These are phyloP conservation scores for Tetrahymena elliotti DNA, from an alignment of 73 alveolate species.

Conservation along the genomic window DNA sequence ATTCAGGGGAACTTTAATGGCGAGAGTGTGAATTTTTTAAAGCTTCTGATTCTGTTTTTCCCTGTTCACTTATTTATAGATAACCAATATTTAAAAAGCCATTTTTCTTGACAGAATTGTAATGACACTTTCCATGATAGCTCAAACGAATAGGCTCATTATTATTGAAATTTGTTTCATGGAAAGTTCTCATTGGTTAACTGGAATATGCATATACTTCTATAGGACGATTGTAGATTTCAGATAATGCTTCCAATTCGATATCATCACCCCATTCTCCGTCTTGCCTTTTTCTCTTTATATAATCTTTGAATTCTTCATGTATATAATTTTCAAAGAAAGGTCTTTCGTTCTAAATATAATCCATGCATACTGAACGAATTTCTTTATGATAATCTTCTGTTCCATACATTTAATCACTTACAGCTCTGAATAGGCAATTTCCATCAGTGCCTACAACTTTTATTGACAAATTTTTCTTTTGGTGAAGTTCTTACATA, in stretches of 20 bases:
- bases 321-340: slow-evolving; percentile 76
- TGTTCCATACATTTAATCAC: slow-evolving; percentile 91
- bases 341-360: slow-evolving; percentile 79
- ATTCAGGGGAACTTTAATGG: background rate
- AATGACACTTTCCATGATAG: slow-evolving; percentile 95
- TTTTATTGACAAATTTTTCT: background rate
- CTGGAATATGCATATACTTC: slow-evolving; percentile 88
- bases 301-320: slow-evolving; percentile 81
- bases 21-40: slow-evolving; percentile 34
- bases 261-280: slow-evolving; percentile 99
- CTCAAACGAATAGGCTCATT: slow-evolving; percentile 75
- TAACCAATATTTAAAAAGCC: slow-evolving; percentile 55
- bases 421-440: slow-evolving; percentile 92
- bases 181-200: slow-evolving; percentile 92
- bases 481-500: background rate
- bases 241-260: slow-evolving; percentile 91
- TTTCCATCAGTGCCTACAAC: slow-evolving; percentile 93
- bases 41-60: slow-evolving; percentile 71
- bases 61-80: slow-evolving; percentile 48
- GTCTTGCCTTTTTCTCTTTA: slow-evolving; percentile 68
- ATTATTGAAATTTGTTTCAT: slow-evolving; percentile 69
- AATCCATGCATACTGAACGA: slow-evolving; percentile 87
- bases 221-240: slow-evolving; percentile 88
- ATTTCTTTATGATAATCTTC: slow-evolving; percentile 73
- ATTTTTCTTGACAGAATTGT: slow-evolving; percentile 80